Base-by-base conservation (phyloP, 2,329 filamentous ascomycete genomes). In the Pseudonectria buxi region DNA sequence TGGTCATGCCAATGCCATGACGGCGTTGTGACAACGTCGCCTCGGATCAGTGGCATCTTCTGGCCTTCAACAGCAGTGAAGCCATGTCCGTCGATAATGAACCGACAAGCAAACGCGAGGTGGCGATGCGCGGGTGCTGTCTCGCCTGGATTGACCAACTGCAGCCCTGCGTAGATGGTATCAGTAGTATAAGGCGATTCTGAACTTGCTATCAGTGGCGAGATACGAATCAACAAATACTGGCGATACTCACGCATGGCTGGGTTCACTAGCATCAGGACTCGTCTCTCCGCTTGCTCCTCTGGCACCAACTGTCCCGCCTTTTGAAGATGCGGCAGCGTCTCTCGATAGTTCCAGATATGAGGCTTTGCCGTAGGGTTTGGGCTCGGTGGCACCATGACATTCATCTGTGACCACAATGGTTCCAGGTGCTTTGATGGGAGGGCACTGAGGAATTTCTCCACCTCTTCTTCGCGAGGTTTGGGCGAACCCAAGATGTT, bases 1-100 rank as follows among this genome's bases (percentile, higher is more conserved):
- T 78, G 74, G 40, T 78, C 74, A 40, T 76, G 74, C 64, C 70
- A 78, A 47, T 75, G 69, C 74, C 74, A 78, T 0, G 64, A 68
- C 0, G 73, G 74, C 0, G 74, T 78, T 1, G 77, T 53, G 11
- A 78, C 71, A 2, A 78, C 69, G 42, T 78, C 74, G 7, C 73
- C 72, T 2, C 65, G 60, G 14, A 61, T 48, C 51, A 78, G 70
- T 2, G 59, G 54, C 43, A 78, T 70, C 35, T 71, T 66, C 28
- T 62, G 56, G 5, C 74, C 72, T 32, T 75, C 69, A 0, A 78
- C 69, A 1, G 74, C 72, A 0, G 74, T 78, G 47, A 76, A 78
- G 2, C 74, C 72, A 10, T 64, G 54, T 2, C 73, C 72, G 36
- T 76, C 72, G 14, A 78, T 73, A 40, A 78, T 73, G 54, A 76